Evolutionary conservation across 495 filamentous ascomycete species (phyloP), one percentile per base, ranked within the genome.

Genomic region (Tuber indicum): DNA sequence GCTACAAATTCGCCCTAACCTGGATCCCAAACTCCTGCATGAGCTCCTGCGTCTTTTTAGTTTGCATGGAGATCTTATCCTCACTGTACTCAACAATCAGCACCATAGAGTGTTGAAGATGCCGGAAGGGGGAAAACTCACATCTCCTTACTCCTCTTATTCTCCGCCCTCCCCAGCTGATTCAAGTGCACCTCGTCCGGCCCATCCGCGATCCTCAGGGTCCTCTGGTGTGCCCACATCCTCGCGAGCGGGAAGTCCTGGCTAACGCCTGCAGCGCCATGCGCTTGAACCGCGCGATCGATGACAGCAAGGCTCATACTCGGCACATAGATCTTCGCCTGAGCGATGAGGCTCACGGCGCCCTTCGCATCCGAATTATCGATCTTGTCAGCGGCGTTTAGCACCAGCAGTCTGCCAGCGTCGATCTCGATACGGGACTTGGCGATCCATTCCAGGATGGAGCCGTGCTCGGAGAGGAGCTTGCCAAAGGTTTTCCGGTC

Each of bases 111-210:
- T 47, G 32, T 14, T 36, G 58, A 17, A 32, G n/a, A 17, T 16
- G 58, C 3, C 10, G 23, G 58, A 21, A 44, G 19, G n/a, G 42
- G 23, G n/a, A 41, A 41, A 47, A 80, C 80, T 74, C 46, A 82
- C 81, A 94, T 87, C 66, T 88, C 90, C 84, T 87, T 87, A 58
- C 89, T 88, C 62, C 88, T 84, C 85, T 89, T 91, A 83, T 94
- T 96, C 87, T 98, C 94, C 72, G 93, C 90, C 81, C 89, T 89
- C 17, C 93, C 94, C 85, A 97, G 87, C 84, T 97, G 94, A 86
- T 96, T 92, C 84, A 97, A 84, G 85, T 97, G 94, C 58, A 96
- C 94, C 88, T 97, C 94, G 85, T 97, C 94, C 0, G 94, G 94
- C 9, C 94, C 94, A 85, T 97, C 94, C 6, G 93, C 94, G 82